A percentile compares a stretch with the other conserved stretches of the same genome.
Conservation (phyloP, 345 rosid genomes). For the Euphorbia lathyris region DNA sequence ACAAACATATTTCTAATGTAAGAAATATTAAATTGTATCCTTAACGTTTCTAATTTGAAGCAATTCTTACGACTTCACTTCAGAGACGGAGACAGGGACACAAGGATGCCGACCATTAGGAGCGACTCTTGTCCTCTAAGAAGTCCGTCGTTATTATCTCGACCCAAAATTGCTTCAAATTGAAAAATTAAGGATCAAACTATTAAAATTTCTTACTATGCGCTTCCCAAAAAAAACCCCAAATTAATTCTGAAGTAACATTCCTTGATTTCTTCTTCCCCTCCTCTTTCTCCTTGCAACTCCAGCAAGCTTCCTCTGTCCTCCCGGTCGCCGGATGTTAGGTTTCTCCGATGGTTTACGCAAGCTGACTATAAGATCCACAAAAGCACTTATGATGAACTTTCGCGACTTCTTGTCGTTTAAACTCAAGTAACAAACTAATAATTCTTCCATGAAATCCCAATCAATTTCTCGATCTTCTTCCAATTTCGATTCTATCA, state of each 20-base stretch:
- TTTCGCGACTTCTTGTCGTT: slow-evolving; percentile 68
- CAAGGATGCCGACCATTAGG: too few species aligned
- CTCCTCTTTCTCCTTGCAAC: slow-evolving; percentile 27
- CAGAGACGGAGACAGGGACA: too few species aligned
- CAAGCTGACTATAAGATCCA: slow-evolving; percentile 48
- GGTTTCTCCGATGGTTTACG: slow-evolving; percentile 16
- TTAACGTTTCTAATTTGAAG: too few species aligned
- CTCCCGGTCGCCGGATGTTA: slow-evolving; percentile 22
- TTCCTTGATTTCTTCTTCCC: slow-evolving; percentile 23
- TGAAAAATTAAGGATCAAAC: too few species aligned
- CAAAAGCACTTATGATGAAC: slow-evolving; percentile 75
- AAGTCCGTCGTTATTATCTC: too few species aligned
- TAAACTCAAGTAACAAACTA: slow-evolving; percentile 64
- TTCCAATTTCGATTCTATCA: slow-evolving; percentile 53
- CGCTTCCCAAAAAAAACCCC: too few species aligned
- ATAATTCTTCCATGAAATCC: slow-evolving; percentile 85
- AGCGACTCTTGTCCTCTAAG: too few species aligned
- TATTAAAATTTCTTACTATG: too few species aligned
- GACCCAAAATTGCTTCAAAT: too few species aligned
- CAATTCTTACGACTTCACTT: too few species aligned
- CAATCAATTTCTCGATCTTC: slow-evolving; percentile 46
- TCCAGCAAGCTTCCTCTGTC: neutral
- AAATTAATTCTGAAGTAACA: slow-evolving; percentile 21
- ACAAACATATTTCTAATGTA: too few species aligned
- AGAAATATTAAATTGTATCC: too few species aligned